Evolutionary conservation across 2,329 filamentous ascomycete species (phyloP), one percentile per base, ranked within the genome.

Genomic region (Daldinia sp.): DNA sequence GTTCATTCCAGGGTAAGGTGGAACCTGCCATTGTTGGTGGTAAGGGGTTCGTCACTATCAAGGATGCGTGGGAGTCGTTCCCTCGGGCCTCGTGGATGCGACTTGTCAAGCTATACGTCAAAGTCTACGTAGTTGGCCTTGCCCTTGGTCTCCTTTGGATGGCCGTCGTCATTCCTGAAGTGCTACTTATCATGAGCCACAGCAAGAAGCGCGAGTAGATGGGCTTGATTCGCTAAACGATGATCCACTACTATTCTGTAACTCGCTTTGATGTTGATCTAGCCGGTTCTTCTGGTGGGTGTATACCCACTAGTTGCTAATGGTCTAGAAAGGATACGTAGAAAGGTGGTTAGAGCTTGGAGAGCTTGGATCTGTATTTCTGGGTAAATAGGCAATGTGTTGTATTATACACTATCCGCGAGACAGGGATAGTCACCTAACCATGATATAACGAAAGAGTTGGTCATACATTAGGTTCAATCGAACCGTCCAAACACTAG

Each of bases 31-130:
- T 93, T 50, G 81, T 93, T n/a, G 89, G 87, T 61, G 92, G 90
- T 56, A 85, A 83, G 66, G 91, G 92, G 68, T 88, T 86, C 68
- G 83, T 92, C 64, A 86, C 90, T 37, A 84, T 94, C 72, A 76
- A 85, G 50, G 90, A 94, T 71, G 93, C 93, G 1, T 94, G 93
- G 91, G 84, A 82, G 71, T 91, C 87, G 32, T 94, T 97, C 76
- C 87, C 89, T 75, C 86, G 85, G 76, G 81, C 87, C 63, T 88
- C 91, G 43, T 90, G 92, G 77, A 81, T 88, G 68, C 87, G 93
- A 58, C 83, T 96, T 50, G 77, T 93, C 73, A 88, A 90, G 78
- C 83, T 95, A 29, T 90, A 92, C 71, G 79, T 83, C 77, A 96
- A 96, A 86, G 83, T 90, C 70, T 82, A 87, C 65, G 75, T 81